Conservation (phyloP, 805 yeast species). For the Saccharomycopsis schoenii region DNA sequence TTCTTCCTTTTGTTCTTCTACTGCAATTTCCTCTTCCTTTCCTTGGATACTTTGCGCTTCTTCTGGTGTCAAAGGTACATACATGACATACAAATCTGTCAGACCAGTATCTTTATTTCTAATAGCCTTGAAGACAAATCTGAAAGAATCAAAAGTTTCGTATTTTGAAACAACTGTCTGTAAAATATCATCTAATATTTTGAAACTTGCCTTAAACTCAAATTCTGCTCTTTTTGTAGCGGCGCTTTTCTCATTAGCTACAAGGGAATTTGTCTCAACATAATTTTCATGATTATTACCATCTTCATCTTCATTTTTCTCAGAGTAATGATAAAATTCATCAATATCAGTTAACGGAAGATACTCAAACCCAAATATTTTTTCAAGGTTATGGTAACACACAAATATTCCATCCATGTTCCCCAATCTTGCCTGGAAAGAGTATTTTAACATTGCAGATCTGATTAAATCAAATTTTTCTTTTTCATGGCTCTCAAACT, state of each 20-base stretch:
- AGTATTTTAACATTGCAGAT: constrained; percentile 72
- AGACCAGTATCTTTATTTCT: constrained; percentile 15
- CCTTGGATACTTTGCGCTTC: constrained; percentile 22
- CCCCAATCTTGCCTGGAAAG: constrained; percentile 88
- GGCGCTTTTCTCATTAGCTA: constrained; percentile 17
- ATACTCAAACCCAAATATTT: constrained; percentile 86
- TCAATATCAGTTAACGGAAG: constrained; percentile 69
- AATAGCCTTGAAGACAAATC: constrained; percentile 26
- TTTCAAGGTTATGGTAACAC: constrained; percentile 77
- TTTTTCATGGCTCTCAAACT: constrained; percentile 69
- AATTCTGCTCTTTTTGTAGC: constrained; percentile 49
- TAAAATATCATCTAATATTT: constrained; percentile 40
- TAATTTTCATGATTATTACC: constrained; percentile 10
- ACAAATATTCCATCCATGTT: constrained; percentile 94
- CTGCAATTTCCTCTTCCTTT: constrained; percentile 15
- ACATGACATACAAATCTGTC: constrained; percentile 27
- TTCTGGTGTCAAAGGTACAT: constrained; percentile 25
- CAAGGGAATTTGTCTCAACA: constrained; percentile 18
- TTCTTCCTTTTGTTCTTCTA: constrained; percentile 14
- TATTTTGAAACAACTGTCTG: constrained; percentile 28
- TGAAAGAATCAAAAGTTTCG: constrained; percentile 24
- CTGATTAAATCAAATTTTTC: constrained; percentile 69
- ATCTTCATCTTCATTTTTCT: background rate
- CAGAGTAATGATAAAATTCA: constrained; percentile 38
- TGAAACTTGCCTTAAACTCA: constrained; percentile 56